phyloP scores from a whole-genome alignment of 129 eudicot genomes.

The Calendula officinalis region DNA sequence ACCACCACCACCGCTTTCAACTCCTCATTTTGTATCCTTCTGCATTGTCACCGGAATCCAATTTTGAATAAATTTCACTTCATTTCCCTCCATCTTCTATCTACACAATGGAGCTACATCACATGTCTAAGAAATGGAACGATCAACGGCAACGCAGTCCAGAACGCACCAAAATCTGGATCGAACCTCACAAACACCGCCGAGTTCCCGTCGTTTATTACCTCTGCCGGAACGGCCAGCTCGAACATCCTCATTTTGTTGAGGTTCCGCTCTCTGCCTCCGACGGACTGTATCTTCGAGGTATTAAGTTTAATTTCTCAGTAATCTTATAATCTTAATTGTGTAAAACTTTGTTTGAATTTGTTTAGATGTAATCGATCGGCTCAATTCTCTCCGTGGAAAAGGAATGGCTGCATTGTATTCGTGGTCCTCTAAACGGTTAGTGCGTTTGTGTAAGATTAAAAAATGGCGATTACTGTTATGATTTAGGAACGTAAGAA shows the following conservation, averaged over 20 bases:
- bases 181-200: constrained; percentile 40
- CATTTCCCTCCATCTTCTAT: constrained; percentile 27
- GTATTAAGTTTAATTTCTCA: constrained; percentile 29
- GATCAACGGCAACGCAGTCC: constrained; percentile 46
- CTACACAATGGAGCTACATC: constrained; percentile 30
- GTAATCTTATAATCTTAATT: neutral
- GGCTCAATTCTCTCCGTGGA: constrained; percentile 74
- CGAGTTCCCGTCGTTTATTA: constrained; percentile 75
- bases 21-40: constrained; percentile 38
- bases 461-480: neutral
- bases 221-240: constrained; percentile 74
- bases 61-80: constrained; percentile 39
- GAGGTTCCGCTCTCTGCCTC: constrained; percentile 73
- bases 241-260: constrained; percentile 87
- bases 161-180: constrained; percentile 61
- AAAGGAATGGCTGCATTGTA: constrained; percentile 80
- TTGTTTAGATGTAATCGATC: constrained; percentile 54
- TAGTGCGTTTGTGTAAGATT: neutral
- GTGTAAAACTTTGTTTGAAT: neutral
- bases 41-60: constrained; percentile 51
- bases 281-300: constrained; percentile 66
- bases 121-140: constrained; percentile 29
- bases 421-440: constrained; percentile 92
- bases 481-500: neutral
- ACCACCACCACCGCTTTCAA: constrained; percentile 27